Base-by-base conservation (phyloP, 495 filamentous ascomycete species). In the Penicillium maclennaniae region DNA sequence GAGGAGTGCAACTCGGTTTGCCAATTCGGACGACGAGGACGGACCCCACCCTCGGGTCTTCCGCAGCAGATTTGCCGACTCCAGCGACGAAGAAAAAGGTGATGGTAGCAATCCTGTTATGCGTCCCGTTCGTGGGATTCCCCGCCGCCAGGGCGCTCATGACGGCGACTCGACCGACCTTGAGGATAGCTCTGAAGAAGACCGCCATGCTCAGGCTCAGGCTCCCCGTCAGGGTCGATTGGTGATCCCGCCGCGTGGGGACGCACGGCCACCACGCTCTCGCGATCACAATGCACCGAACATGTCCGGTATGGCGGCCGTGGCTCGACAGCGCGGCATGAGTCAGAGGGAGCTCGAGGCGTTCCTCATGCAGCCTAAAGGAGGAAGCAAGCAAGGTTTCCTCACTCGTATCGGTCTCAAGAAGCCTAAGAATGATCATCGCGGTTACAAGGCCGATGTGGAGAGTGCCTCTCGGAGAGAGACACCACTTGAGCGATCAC, bases 31-130 rank as follows among this genome's bases (percentile, higher is more conserved):
- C 55, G 87, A 87, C 25, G 89, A 92, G 16, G 86, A 84, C 3
- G 74, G 49, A 14, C 19, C 40, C 12, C 62, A 62, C 0, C 56
- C 58, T 7, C 73, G 59, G 15, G 45, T 50, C 27, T 88, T 87
- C 61, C 75, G 71, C 34, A 91, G 87, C 61, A 84, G 89, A 3
- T 91, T 91, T 60, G 84, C 81, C n/a, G 87, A 91, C 53, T 92
- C 88, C 1, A 91, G 88, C 61, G 88, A 91, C 56, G 87, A 88
- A 37, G 88, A 91, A 56, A 86, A 88, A 37, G 85, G 87, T 17
- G 78, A 77, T 12, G 63, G 67, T 5, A 49, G 53, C 17, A 54
- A 49, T 3, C 67, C 55, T 31, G 62, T 62, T 25, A 60, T 87
- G 20, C 74, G 79, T 9, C 83, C 85, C 16, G 84, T 88, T 6